Evolutionary conservation across 2,329 filamentous ascomycete genomes (phyloP).

Genomic region (Bisporella sp.): DNA sequence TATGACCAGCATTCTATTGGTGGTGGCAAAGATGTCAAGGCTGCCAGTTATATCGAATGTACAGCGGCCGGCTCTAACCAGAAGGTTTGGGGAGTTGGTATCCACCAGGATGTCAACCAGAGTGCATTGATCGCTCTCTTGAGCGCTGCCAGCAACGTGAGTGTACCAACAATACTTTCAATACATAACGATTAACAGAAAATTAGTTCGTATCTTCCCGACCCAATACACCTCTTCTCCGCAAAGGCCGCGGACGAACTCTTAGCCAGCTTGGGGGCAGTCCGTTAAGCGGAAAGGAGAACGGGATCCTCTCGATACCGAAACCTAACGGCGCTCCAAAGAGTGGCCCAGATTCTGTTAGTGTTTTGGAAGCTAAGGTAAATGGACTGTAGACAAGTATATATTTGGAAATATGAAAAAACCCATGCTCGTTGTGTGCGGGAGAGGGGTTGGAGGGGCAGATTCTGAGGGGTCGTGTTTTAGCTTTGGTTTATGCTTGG

Average conservation of each 20-base stretch:
- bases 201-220: conserved; percentile 64
- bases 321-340: conserved; percentile 17
- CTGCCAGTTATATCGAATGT: conserved; percentile 93
- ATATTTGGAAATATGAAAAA: too few species aligned
- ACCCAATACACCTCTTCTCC: conserved; percentile 60
- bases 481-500: conserved; percentile 2
- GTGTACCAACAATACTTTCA: conserved; percentile 23
- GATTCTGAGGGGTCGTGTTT: conserved; percentile 14
- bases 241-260: conserved; percentile 46
- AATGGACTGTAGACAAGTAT: conserved; percentile 24
- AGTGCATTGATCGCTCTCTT: conserved; percentile 81
- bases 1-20: conserved; percentile 97
- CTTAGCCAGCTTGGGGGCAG: conserved; percentile 28
- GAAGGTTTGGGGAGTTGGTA: conserved; percentile 83
- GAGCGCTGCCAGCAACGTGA: conserved; percentile 78
- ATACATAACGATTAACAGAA: conserved; percentile 7
- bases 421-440: background rate
- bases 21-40: conserved; percentile 73
- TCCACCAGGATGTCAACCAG: conserved; percentile 89
- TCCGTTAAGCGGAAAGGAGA: conserved; percentile 12
- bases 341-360: conserved; percentile 27
- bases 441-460: background rate
- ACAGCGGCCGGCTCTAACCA: conserved; percentile 58
- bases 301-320: conserved; percentile 17
- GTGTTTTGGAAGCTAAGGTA: conserved; percentile 33